These are phyloP conservation scores for Colletotrichum tamarilloi DNA, from an alignment of 2,329 filamentous ascomycete genomes.

Conservation along the genomic window DNA sequence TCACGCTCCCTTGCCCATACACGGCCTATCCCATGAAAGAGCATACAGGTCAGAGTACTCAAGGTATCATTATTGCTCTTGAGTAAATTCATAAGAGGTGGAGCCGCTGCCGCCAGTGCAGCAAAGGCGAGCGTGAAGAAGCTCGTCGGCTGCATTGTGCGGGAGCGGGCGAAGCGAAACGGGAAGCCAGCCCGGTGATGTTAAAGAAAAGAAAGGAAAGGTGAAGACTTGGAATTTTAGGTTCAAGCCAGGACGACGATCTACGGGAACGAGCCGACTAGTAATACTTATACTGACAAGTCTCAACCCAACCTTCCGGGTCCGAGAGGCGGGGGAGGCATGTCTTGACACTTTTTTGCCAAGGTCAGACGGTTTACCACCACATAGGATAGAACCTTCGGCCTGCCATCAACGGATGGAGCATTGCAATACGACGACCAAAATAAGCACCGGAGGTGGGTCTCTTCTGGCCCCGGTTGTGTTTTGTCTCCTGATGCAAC, in stretches of 20 bases:
- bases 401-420: background rate
- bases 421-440: slow-evolving; percentile 3
- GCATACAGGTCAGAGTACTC: slow-evolving; percentile 40
- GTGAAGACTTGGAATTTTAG: slow-evolving; percentile 4
- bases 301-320: slow-evolving; percentile 2
- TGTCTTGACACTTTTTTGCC: slow-evolving; percentile 17
- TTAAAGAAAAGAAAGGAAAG: slow-evolving; percentile 9
- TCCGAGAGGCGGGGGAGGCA: slow-evolving; percentile 17
- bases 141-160: slow-evolving; percentile 38
- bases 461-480: background rate
- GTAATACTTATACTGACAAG: slow-evolving; percentile 33
- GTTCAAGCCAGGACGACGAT: background rate
- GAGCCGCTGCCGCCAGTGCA: slow-evolving; percentile 37
- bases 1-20: background rate
- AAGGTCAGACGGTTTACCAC: slow-evolving; percentile 13
- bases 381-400: background rate
- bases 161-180: background rate
- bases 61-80: slow-evolving; percentile 38
- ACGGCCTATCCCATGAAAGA: background rate
- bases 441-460: slow-evolving; percentile 22
- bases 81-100: slow-evolving; percentile 38
- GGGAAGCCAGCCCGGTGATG: slow-evolving; percentile 16
- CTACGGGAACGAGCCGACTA: slow-evolving; percentile 6
- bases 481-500: slow-evolving; percentile 13
- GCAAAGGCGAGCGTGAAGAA: slow-evolving; percentile 38